phyloP scores from a whole-genome alignment of 2,329 filamentous ascomycete species.

The Grosmannia clavigera region DNA sequence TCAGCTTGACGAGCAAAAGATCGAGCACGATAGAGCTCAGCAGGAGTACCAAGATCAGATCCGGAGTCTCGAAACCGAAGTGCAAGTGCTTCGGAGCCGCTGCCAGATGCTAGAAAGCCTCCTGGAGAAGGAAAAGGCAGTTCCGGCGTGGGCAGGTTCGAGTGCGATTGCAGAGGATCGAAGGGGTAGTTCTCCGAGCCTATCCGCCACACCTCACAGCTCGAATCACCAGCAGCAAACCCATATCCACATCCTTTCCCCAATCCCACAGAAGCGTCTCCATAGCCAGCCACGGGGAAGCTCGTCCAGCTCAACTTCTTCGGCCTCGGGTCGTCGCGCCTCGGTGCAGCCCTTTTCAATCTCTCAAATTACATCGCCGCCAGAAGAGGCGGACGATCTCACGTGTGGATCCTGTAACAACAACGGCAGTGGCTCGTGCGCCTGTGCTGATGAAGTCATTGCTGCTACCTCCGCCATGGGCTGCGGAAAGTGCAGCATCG shows the following conservation, averaged over 20 bases:
- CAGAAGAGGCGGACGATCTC: conserved; percentile 30
- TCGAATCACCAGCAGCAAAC: conserved; percentile 4
- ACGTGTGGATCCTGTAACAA: conserved; percentile 46
- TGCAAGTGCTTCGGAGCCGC: conserved; percentile 51
- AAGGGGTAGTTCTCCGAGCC: neutral
- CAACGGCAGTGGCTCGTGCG: conserved; percentile 37
- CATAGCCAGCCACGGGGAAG: conserved; percentile 9
- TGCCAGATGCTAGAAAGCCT: conserved; percentile 52
- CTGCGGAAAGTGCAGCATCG: conserved; percentile 54
- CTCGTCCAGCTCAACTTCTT: conserved; percentile 17
- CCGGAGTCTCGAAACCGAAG: conserved; percentile 47
- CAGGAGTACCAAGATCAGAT: conserved; percentile 46
- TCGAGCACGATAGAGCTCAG: conserved; percentile 43
- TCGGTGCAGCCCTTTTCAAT: conserved; percentile 38
- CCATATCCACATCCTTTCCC: conserved; percentile 6
- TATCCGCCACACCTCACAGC: neutral
- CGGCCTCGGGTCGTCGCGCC: conserved; percentile 16
- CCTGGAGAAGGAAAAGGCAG: conserved; percentile 39
- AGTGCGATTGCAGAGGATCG: conserved; percentile 2
- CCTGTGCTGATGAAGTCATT: conserved; percentile 47
- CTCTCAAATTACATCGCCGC: conserved; percentile 44
- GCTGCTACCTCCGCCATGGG: conserved; percentile 39
- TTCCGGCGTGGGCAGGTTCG: conserved; percentile 1
- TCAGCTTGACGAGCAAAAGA: conserved; percentile 49
- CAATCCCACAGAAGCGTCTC: conserved; percentile 6